Percentiles rank a stretch among this genome's conserved stretches.
Conservation (phyloP, 441 rosid genomes). For the Erysimum pusillum region DNA sequence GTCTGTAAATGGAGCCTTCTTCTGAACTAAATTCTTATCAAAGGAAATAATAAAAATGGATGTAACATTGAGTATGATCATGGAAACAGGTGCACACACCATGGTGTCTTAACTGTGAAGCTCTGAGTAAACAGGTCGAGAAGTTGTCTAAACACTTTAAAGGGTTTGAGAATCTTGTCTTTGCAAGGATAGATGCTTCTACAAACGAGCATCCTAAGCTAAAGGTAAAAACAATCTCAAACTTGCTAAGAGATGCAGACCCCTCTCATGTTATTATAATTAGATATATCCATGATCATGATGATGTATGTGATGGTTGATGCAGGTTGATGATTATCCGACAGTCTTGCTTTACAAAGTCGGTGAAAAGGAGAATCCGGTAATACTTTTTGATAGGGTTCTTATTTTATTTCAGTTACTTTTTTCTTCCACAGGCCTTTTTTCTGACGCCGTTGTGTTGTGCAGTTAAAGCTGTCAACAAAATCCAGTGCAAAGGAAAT, state of each 20-base stretch:
- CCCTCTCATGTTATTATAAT: conserved; percentile 1
- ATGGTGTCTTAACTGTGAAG: conserved; percentile 86
- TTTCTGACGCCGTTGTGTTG: conserved; percentile 33
- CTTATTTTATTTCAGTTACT: neutral
- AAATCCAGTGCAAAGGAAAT: conserved; percentile 71
- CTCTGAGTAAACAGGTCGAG: conserved; percentile 79
- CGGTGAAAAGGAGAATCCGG: conserved; percentile 76
- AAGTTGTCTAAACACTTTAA: conserved; percentile 91
- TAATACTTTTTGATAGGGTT: conserved; percentile 40
- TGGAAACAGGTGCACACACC: conserved; percentile 75
- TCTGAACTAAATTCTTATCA: conserved; percentile 13
- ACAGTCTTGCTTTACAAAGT: conserved; percentile 74
- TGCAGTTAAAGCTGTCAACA: conserved; percentile 69
- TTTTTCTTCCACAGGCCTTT: neutral
- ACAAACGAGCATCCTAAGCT: conserved; percentile 89
- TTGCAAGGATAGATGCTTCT: conserved; percentile 90
- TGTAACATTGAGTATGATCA: conserved; percentile 27
- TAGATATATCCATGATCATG: neutral
- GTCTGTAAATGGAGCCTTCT: conserved; percentile 46
- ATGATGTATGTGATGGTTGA: conserved; percentile 13
- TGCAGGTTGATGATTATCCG: conserved; percentile 77
- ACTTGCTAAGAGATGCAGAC: conserved; percentile 16
- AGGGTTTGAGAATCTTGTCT: conserved; percentile 64
- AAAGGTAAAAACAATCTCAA: conserved; percentile 50
- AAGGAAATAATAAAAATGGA: neutral